Conservation (phyloP, 148 eudicot genomes). For the Persicaria maculosa region DNA sequence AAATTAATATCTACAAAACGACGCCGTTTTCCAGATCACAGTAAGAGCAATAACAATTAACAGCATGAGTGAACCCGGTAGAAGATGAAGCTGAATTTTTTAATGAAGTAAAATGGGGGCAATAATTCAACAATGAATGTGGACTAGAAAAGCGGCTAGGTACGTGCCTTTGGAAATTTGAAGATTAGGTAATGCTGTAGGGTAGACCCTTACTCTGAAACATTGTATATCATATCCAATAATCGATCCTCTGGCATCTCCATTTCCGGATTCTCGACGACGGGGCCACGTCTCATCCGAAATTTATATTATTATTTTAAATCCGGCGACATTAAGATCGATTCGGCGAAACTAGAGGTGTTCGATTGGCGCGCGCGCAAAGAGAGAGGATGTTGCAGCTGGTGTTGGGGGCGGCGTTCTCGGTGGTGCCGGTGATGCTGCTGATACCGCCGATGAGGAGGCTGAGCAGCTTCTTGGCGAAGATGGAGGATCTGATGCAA, state of each 20-base stretch:
- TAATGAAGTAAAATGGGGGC: not conserved
- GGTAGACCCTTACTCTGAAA: not conserved
- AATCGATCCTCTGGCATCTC: not conserved
- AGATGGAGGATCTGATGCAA: constrained; percentile 19
- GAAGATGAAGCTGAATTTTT: too few relatives aligned
- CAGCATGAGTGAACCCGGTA: too few relatives aligned
- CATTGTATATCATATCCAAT: not conserved
- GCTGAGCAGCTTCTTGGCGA: constrained; percentile 16
- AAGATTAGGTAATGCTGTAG: not conserved
- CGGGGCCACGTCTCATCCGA: not conserved
- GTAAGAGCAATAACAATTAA: too few relatives aligned
- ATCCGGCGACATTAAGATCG: too few relatives aligned
- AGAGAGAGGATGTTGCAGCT: constrained; percentile 15
- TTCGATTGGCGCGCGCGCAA: too few relatives aligned
- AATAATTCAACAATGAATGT: not conserved
- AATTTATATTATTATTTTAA: too few relatives aligned
- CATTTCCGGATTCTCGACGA: not conserved
- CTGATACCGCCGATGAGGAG: constrained; percentile 26
- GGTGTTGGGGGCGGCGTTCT: constrained; percentile 22
- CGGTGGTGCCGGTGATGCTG: constrained; percentile 25
- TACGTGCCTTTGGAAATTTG: not conserved
- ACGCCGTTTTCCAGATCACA: too few relatives aligned
- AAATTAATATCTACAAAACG: too few relatives aligned
- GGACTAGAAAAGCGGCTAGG: not conserved
- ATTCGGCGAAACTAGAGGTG: not conserved